Base-by-base conservation (phyloP, 2,329 filamentous ascomycete genomes). In the Colletotrichum sp. region DNA sequence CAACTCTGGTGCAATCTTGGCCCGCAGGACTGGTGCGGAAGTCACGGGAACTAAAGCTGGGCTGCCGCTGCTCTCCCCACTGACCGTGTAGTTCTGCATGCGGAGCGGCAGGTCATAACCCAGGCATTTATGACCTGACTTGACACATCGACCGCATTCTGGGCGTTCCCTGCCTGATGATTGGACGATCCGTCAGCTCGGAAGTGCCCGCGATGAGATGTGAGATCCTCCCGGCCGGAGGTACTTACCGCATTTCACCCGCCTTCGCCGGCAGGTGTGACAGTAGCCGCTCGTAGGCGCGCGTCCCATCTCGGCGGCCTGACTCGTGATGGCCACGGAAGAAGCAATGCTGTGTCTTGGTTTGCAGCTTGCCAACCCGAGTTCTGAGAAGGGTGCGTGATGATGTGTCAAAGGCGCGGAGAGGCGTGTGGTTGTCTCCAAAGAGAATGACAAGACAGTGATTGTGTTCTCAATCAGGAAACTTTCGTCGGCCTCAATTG, bases 221-320 rank as follows among this genome's bases (percentile, higher is more conserved):
- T 43, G 9, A 16, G 14, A 28, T 52, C 43, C 43, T 52, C 6
- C 43, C 43, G n/a, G 43, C 43, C 43, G 43, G 26, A 28, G 7
- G 1, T 26, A 57, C 57, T 59, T 30, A 71, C 72, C 72, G 32
- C 72, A 74, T 30, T 71, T 74, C 10, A 74, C 72, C 21, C 72
- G 30, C 12, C 72, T 71, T 10, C 60, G 59, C n/a, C 72, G 43
- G 9, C 68, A 74, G 28, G 72, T 74, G 21, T 71, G 72, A 9
- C 72, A 74, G 39, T 74, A 74, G 32, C 72, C 72, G 43, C 72
- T 74, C 4, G 57, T 59, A 6, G 72, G 72, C 13, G 68, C 34
- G 18, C 72, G 72, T 10, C 72, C 68, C 72, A 74, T 74, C 24
- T 32, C 24, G 48, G 55, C 55, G n/a, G 13, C 55, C 48, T 52